Conservation (phyloP, 2,329 filamentous ascomycete species). For the Xylaria digitata region DNA sequence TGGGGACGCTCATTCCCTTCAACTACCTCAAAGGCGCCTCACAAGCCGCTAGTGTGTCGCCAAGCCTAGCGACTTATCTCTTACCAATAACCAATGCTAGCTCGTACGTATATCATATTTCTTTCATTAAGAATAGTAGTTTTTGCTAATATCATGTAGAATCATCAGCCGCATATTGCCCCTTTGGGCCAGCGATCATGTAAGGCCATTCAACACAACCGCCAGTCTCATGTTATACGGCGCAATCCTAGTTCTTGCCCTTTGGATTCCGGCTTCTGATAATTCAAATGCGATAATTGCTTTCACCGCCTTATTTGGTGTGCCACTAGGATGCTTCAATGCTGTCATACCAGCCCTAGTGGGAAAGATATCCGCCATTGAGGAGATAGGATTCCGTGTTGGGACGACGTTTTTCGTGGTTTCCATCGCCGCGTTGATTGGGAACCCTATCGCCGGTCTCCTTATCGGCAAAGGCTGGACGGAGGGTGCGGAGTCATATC, state of each 20-base stretch:
- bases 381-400: conserved; percentile 74
- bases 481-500: conserved; percentile 64
- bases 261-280: conserved; percentile 18
- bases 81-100: conserved; percentile 68
- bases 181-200: conserved; percentile 57
- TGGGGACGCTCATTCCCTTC: conserved; percentile 63
- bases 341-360: conserved; percentile 71
- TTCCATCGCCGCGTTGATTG: conserved; percentile 72
- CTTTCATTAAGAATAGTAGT: neutral
- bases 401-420: conserved; percentile 72
- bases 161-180: conserved; percentile 64
- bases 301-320: conserved; percentile 21
- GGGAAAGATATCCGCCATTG: conserved; percentile 75
- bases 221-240: conserved; percentile 69
- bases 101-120: conserved; percentile 51
- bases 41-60: conserved; percentile 56
- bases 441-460: conserved; percentile 52
- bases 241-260: conserved; percentile 69
- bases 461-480: conserved; percentile 72
- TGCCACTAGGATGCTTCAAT: conserved; percentile 69
- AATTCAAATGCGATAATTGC: conserved; percentile 19
- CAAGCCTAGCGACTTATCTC: conserved; percentile 58
- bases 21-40: conserved; percentile 65
- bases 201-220: conserved; percentile 55
- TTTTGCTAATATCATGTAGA: conserved; percentile 45